A percentile compares a stretch with the other conserved stretches of the same genome.
Evolutionary conservation across 75 land plant genomes (phyloP).

Genomic region (Cunninghamia lanceolata): DNA sequence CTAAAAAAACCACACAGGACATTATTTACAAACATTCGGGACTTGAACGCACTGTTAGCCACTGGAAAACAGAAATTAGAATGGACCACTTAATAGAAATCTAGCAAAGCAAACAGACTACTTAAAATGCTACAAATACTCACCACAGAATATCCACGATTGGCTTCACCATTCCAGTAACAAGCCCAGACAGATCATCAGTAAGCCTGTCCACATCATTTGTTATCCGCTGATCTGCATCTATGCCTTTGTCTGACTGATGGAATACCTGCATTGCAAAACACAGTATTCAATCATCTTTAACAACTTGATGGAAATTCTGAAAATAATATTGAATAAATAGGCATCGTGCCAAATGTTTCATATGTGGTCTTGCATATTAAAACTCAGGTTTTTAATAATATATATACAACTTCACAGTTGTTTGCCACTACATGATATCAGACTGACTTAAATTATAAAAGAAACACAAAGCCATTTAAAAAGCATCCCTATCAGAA

Average conservation of each 20-base stretch:
- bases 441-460: not conserved
- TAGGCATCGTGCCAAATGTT: not conserved
- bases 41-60: not conserved
- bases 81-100: not conserved
- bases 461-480: not conserved
- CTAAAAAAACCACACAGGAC: not conserved
- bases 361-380: not conserved
- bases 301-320: not conserved
- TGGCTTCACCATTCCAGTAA: constrained; percentile 99
- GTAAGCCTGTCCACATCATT: constrained; percentile 93
- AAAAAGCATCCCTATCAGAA: not conserved
- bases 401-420: not conserved
- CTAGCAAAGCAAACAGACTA: not conserved
- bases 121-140: constrained; percentile 24
- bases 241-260: constrained; percentile 62
- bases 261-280: constrained; percentile 59
- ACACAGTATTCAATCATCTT: not conserved
- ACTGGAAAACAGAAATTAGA: not conserved
- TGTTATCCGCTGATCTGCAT: constrained; percentile 98
- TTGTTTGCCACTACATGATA: not conserved
- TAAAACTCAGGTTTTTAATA: not conserved
- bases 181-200: constrained; percentile 83
- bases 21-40: not conserved
- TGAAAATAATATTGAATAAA: not conserved
- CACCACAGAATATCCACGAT: constrained; percentile 97